phyloP scores from a whole-genome alignment of 2,329 filamentous ascomycete genomes.

The Pseudogymnoascus sp. region DNA sequence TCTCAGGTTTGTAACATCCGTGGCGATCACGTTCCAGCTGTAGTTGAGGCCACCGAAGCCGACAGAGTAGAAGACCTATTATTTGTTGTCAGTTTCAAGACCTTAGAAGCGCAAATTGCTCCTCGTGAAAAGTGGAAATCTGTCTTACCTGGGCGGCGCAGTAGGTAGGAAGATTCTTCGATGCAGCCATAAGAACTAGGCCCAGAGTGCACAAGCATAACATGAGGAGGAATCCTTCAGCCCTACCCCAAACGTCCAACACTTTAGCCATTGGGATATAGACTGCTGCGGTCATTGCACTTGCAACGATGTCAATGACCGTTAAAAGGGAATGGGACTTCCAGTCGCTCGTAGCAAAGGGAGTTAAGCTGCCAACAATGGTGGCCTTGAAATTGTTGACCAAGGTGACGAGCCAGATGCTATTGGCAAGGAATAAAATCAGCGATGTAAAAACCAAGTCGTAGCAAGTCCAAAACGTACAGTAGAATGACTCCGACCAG shows the following conservation, averaged over 20 bases:
- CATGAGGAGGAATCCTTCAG: slow-evolving; percentile 56
- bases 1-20: slow-evolving; percentile 57
- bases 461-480: slow-evolving; percentile 29
- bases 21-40: slow-evolving; percentile 55
- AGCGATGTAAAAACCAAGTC: neutral
- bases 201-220: slow-evolving; percentile 44
- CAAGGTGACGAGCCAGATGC: slow-evolving; percentile 40
- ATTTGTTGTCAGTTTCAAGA: neutral
- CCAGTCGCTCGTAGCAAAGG: slow-evolving; percentile 23
- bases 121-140: neutral
- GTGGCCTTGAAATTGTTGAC: slow-evolving; percentile 36
- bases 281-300: slow-evolving; percentile 49
- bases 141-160: slow-evolving; percentile 37
- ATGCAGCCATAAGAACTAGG: slow-evolving; percentile 60
- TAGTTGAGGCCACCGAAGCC: slow-evolving; percentile 56
- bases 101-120: no score
- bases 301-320: slow-evolving; percentile 47
- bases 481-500: slow-evolving; percentile 40
- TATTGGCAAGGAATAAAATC: slow-evolving; percentile 20
- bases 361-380: slow-evolving; percentile 25
- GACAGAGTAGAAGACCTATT: slow-evolving; percentile 56
- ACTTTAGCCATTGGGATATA: slow-evolving; percentile 62
- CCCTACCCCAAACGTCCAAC: slow-evolving; percentile 60
- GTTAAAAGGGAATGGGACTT: slow-evolving; percentile 25
- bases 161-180: slow-evolving; percentile 51